These are phyloP conservation scores for Globisporangium parvum DNA, from an alignment of 352 stramenopile species.

Conservation along the genomic window DNA sequence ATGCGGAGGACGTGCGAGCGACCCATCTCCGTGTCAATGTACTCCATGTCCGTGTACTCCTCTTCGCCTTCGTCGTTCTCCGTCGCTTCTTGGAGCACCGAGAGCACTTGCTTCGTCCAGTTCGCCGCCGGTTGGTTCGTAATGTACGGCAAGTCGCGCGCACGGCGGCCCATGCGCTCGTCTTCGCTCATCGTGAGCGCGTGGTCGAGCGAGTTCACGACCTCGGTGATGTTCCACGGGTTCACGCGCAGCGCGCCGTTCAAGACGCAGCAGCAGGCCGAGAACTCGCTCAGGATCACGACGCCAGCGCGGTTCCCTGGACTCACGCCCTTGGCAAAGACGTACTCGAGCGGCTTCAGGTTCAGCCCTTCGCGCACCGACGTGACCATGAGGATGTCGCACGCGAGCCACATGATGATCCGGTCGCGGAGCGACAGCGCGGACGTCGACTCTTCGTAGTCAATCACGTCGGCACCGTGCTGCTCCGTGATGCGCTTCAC, in stretches of 20 bases:
- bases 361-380: conserved; percentile 97
- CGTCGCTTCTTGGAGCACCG: conserved; percentile 73
- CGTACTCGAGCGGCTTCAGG: conserved; percentile 95
- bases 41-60: conserved; percentile 81
- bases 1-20: conserved; percentile 66
- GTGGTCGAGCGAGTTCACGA: conserved; percentile 89
- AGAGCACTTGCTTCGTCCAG: conserved; percentile 96
- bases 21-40: conserved; percentile 83
- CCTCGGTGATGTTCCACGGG: conserved; percentile 94
- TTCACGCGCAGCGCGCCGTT: conserved; percentile 96
- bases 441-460: conserved; percentile 85
- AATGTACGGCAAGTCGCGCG: conserved; percentile 96
- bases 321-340: conserved; percentile 73
- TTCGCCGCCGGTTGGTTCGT: conserved; percentile 87
- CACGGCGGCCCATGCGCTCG: conserved; percentile 86
- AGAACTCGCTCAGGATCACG: conserved; percentile 97
- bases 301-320: conserved; percentile 82
- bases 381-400: conserved; percentile 94
- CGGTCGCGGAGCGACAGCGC: conserved; percentile 87
- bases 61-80: conserved; percentile 65
- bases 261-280: conserved; percentile 92
- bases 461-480: conserved; percentile 67
- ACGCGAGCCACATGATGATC: conserved; percentile 91
- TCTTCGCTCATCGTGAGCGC: conserved; percentile 90
- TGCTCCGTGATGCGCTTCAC: conserved; percentile 72